Conservation (phyloP, 257 asterid species). For the Solanum corneliomulleri region DNA sequence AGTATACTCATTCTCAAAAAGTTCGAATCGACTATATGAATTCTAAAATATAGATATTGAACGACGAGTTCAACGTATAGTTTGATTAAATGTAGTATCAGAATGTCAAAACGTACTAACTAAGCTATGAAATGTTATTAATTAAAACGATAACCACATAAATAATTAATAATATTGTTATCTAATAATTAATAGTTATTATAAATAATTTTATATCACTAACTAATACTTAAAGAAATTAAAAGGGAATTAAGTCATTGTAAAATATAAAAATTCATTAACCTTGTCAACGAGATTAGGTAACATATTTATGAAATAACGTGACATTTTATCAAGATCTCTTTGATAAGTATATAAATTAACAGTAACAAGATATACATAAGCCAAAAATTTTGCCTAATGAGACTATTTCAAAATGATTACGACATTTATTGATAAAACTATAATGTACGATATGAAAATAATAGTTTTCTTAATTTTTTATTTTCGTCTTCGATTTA, state of each 20-base stretch:
- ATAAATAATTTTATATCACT: neutral
- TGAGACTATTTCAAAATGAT: neutral
- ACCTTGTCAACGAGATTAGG: neutral
- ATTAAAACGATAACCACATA: neutral
- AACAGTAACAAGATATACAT: neutral
- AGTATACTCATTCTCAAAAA: rapidly evolving
- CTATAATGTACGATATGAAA: neutral
- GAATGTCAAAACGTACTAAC: neutral
- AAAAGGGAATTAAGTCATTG: neutral
- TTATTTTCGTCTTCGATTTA: neutral
- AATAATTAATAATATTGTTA: neutral
- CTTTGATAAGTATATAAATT: neutral
- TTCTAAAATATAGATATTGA: neutral
- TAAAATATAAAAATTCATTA: neutral
- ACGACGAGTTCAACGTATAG: neutral
- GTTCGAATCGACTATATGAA: neutral
- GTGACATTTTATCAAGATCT: neutral
- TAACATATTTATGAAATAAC: neutral
- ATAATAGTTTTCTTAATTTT: neutral
- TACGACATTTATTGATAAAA: neutral
- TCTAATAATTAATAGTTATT: neutral
- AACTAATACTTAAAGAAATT: neutral
- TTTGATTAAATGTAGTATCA: neutral
- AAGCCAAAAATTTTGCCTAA: neutral
- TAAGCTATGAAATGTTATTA: neutral